Base-by-base conservation (phyloP, 2,329 filamentous ascomycete species). In the Zarea fungicola region DNA sequence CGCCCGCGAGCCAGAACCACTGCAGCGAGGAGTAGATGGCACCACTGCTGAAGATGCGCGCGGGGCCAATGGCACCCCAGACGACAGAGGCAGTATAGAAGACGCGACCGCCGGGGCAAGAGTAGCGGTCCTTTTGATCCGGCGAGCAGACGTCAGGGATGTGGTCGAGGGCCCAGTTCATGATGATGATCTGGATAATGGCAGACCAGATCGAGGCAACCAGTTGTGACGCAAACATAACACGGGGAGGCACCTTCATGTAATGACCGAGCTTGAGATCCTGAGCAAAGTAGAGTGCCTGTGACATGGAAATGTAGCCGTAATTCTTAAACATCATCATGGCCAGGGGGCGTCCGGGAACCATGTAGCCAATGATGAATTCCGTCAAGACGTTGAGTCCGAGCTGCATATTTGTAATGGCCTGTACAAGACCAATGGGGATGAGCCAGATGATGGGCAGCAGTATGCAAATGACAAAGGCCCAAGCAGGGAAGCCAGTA, bases 301-400 rank as follows among this genome's bases (percentile, higher is more conserved):
- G 80, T 14, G 72, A 72, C 80, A 85, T 84, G 65, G 74, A 80
- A 49, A 86, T 78, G 61, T 85, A 86, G 43, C 83, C 81, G 58
- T 84, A 88, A 53, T 83, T 85, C 66, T 87, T 87, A 71, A 88
- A 88, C 68, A 88, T 76, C 84, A 89, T 89, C 76, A 87, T 83
- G 41, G 83, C 83, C 52, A 88, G 72, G 2, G 85, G 84, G 3
- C 76, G 75, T 22, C 85, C 85, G 0, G 84, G 84, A 42, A 85
- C 77, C 73, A 88, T 84, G 64, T 88, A 88, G 6, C 85, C 85
- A 52, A 85, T 76, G 52, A 89, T 76, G 57, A 84, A 86, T 61
- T 87, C 84, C n/a, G 83, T 85, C 51, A 88, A 66, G 16, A 89
- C 83, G 56, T 87, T 87, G 19, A 88, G 71, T 5, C 83, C 83